Evolutionary conservation across 1,284 basidiomycete genomes (phyloP).

Genomic region (Athelia sp.): DNA sequence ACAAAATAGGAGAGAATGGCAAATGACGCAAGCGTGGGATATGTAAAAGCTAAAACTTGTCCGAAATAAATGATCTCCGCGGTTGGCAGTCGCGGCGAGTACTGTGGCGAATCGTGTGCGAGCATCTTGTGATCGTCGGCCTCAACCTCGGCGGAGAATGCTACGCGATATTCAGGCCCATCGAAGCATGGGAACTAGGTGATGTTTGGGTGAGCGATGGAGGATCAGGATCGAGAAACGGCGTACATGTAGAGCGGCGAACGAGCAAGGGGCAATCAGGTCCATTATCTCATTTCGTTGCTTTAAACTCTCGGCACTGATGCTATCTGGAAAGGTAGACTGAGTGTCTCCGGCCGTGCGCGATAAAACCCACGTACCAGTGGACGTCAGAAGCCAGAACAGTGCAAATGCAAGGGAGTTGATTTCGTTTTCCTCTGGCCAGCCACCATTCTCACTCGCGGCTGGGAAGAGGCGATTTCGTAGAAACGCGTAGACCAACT

Average conservation of each 20-base stretch:
- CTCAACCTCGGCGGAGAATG: conserved; percentile 3
- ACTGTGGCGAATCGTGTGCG: conserved; percentile 12
- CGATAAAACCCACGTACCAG: conserved; percentile 20
- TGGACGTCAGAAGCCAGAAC: conserved; percentile 41
- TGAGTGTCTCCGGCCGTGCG: conserved; percentile 1
- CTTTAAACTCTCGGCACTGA: conserved; percentile 32
- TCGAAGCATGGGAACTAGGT: conserved; percentile 27
- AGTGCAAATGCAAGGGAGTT: conserved; percentile 42
- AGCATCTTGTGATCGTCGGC: not conserved
- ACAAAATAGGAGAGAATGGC: conserved; percentile 42
- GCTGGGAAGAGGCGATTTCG: conserved; percentile 32
- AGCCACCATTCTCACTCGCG: conserved; percentile 31
- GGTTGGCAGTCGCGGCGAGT: conserved; percentile 20
- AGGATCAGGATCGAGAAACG: not conserved
- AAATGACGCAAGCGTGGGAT: conserved; percentile 39
- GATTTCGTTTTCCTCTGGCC: conserved; percentile 41
- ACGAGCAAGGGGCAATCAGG: conserved; percentile 37
- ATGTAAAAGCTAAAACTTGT: conserved; percentile 18
- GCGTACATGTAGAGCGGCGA: conserved; percentile 44
- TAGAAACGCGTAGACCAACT: conserved; percentile 36
- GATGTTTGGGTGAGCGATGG: conserved; percentile 11
- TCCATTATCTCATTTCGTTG: conserved; percentile 28
- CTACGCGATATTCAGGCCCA: conserved; percentile 17
- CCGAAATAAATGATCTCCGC: conserved; percentile 39
- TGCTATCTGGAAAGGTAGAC: conserved; percentile 20